Base-by-base conservation (phyloP, 805 yeast species). In the Schwanniomyces occidentalis region DNA sequence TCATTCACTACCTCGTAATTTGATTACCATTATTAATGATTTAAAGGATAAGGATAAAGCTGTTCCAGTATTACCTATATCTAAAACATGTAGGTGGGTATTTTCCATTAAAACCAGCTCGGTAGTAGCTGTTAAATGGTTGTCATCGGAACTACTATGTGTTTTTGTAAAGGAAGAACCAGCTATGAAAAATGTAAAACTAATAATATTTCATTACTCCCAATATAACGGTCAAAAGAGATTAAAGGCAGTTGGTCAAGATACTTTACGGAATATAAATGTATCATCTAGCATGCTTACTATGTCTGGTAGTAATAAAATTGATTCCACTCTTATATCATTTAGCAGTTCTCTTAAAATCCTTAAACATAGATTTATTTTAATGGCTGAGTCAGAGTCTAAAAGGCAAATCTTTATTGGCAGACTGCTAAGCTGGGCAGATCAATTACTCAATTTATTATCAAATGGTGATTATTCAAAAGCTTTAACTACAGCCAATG, bases 361-460 rank as follows among this genome's bases (percentile, higher is more conserved):
- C 12, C 41, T 51, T 21, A 56, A 60, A 18, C 52, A 54, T 25
- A 44, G 54, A 18, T 38, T 57, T 9, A 41, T 61, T 24, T 31
- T 52, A 20, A 40, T 49, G 10, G 41, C 24, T 6, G 32, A 27
- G 72, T 23, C 56, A 48, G 35, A 52, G 63, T 0, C 65, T 61
- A 40, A 75, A 65, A 40, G 69, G 73, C 2, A 67, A 73, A 30
- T 87, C 0, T 72, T 61, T 5, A 68, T 80, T 2, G 95, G 90
- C 0, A 65, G 77, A 16, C 56, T 78, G 10, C 63, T 78, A 2
- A 78, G 73, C 45, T 87, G 89, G 95, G 86, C 82, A 0, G 90
- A 84, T 44, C 63, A 69, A 17, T 54, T 85, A 1, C 54, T 75
- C 38, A 64, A 58, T 5, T 50, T 75, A 8, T 62, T 87, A 30